Base-by-base conservation (phyloP, 768 basidiomycete genomes). In the Grammothele lineata region DNA sequence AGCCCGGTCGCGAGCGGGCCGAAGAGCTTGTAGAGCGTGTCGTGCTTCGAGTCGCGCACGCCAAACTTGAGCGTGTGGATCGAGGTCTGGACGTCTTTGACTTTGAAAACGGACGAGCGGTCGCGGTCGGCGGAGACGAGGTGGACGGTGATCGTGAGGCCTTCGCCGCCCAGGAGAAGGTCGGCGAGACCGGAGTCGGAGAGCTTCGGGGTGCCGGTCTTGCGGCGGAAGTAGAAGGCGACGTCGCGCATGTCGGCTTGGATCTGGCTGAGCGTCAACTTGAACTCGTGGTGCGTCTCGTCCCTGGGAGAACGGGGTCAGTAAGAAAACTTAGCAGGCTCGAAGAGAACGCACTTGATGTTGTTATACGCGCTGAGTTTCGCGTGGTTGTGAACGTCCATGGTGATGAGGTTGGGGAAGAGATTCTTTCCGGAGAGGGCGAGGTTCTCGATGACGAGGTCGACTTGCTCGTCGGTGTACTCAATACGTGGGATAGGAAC, bases 231-330 rank as follows among this genome's bases (percentile, higher is more conserved):
- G 63, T 85, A 91, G 64, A 98, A 95, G 6, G 87, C 85, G n/a
- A 96, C 88, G 59, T 97, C 93, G 18, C 88, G 79, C 79, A 98
- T 85, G 57, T 96, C 92, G 4, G 87, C 87, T 62, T 97, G 94
- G 56, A 96, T 87, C 64, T 97, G 93, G 26, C 72, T 73, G 27
- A 96, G 73, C 14, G 80, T 81, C 48, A 96, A 64, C 36, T 77
- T 85, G 62, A 96, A 80, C 45, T 79, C 76, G 65, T 95, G 90
- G 57, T 77, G 75, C 24, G 72, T 65, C 54, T 80, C 72, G 63
- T 90, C 90, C 4, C 66, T 58, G 52, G 1, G 56, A 17, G 7
- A 7, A 14, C 27, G 14, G 14, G 14, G 27, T 30, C 27, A 14
- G 30, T 15, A n/a, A n/a, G 3, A 1, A 49, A 5, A 24, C 32